Evolutionary conservation across 2,329 filamentous ascomycete species (phyloP).

Genomic region (Stromatinia cepivora): DNA sequence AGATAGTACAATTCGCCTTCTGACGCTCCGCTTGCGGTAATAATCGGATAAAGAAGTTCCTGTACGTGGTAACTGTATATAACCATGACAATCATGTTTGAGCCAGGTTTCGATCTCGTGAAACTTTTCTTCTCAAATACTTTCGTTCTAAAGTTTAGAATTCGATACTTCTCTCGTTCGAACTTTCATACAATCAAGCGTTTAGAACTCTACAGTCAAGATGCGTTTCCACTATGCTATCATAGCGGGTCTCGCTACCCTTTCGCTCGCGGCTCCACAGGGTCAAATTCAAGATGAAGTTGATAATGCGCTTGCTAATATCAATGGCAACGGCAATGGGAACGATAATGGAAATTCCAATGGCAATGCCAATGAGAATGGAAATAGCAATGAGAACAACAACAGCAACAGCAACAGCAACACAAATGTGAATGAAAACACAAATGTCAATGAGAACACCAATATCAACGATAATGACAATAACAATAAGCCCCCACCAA

Average conservation of each 20-base stretch:
- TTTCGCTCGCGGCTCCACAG: constrained; percentile 8
- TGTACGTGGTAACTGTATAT: not conserved
- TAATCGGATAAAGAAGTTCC: constrained; percentile 9
- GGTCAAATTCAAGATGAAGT: constrained; percentile 3
- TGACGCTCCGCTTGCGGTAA: constrained; percentile 3
- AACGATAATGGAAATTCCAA: not conserved
- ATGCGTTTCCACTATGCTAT: constrained; percentile 18
- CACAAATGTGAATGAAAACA: constrained; percentile 12
- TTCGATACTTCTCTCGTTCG: constrained; percentile 6
- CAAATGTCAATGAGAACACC: not conserved
- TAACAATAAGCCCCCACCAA: not conserved
- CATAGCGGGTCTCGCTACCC: constrained; percentile 8
- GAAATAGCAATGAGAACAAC: not conserved
- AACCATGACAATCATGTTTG: constrained; percentile 19
- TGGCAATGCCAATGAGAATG: not conserved
- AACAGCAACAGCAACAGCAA: constrained; percentile 4
- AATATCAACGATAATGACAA: not conserved
- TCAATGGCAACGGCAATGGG: not conserved
- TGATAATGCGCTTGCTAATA: constrained; percentile 1
- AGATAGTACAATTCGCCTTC: not conserved
- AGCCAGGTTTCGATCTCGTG: constrained; percentile 1
- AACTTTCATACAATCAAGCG: not conserved
- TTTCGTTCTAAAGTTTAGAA: constrained; percentile 11
- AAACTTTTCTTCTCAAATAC: constrained; percentile 8
- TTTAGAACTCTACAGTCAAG: not conserved